A percentile compares a stretch with the other conserved stretches of the same genome.
Evolutionary conservation across 352 stramenopile genomes (phyloP).

Genomic region (Pythium aristosporum): DNA sequence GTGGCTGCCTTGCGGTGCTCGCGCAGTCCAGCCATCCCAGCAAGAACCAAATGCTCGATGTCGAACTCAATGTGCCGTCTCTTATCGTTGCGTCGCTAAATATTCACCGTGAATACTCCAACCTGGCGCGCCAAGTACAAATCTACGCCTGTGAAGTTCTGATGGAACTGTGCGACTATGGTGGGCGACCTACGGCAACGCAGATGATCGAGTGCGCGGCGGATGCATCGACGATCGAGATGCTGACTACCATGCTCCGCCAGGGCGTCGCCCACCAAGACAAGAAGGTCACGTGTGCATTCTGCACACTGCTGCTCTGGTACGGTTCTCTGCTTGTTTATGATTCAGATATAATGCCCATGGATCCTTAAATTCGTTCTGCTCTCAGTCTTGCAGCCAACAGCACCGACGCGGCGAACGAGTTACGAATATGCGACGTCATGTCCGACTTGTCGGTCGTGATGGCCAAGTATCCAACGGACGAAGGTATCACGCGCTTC

Average conservation of each 20-base stretch:
- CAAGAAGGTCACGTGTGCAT: constrained; percentile 71
- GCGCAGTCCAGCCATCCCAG: constrained; percentile 54
- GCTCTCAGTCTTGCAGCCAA: constrained; percentile 48
- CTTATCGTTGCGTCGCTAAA: constrained; percentile 51
- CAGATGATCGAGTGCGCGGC: constrained; percentile 31
- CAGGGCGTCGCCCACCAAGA: constrained; percentile 62
- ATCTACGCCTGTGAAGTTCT: constrained; percentile 82
- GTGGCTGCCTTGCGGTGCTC: constrained; percentile 56
- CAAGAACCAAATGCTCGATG: constrained; percentile 61
- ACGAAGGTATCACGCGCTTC: constrained; percentile 74
- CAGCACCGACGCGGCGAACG: constrained; percentile 38
- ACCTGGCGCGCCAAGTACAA: constrained; percentile 73
- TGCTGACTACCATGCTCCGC: constrained; percentile 47
- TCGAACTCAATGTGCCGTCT: constrained; percentile 29
- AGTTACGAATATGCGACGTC: constrained; percentile 44
- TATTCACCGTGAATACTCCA: constrained; percentile 65
- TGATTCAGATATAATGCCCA: background rate
- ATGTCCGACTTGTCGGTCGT: constrained; percentile 69
- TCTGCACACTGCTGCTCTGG: constrained; percentile 65
- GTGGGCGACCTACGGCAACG: constrained; percentile 35
- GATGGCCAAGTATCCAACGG: constrained; percentile 71
- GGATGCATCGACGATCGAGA: constrained; percentile 36
- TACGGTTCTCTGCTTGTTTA: constrained; percentile 22
- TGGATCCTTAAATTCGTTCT: background rate
- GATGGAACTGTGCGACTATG: constrained; percentile 61